A percentile compares a stretch with the other conserved stretches of the same genome.
These are phyloP conservation scores for Amanita rubescens DNA, from an alignment of 768 basidiomycete species.

Conservation along the genomic window DNA sequence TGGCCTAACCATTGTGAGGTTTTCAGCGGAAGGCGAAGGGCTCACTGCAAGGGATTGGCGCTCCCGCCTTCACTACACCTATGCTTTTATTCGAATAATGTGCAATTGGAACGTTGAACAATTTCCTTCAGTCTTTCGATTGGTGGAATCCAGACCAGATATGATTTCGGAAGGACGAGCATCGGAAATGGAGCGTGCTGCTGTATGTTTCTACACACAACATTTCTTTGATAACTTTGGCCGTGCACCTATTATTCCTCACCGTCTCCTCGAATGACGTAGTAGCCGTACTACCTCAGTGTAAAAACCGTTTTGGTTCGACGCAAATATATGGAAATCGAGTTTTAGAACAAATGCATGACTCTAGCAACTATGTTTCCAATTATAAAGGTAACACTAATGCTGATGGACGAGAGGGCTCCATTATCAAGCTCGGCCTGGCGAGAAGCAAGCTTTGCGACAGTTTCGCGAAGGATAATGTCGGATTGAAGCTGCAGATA, in stretches of 20 bases:
- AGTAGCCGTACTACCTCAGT: background rate
- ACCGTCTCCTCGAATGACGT: background rate
- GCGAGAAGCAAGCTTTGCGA: too few relatives aligned
- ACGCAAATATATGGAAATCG: too few relatives aligned
- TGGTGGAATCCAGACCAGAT: background rate
- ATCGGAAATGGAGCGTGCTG: background rate
- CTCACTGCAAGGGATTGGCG: background rate
- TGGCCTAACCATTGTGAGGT: background rate
- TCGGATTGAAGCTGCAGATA: slow-evolving; percentile 5
- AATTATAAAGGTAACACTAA: too few relatives aligned
- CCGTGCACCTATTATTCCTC: background rate
- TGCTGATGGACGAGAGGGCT: too few relatives aligned
- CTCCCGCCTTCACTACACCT: background rate
- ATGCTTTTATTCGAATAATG: background rate
- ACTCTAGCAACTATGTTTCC: too few relatives aligned
- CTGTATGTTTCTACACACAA: background rate
- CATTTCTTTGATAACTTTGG: background rate
- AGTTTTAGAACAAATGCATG: too few relatives aligned
- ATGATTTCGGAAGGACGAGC: background rate
- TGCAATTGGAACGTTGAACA: background rate
- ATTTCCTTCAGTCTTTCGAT: background rate
- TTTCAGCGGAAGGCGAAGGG: background rate
- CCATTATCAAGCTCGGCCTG: too few relatives aligned
- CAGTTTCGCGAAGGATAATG: slow-evolving; percentile 4
- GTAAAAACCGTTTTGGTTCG: background rate